These are phyloP conservation scores for Closterium sp. DNA, from an alignment of 139 green algal species.

Conservation along the genomic window DNA sequence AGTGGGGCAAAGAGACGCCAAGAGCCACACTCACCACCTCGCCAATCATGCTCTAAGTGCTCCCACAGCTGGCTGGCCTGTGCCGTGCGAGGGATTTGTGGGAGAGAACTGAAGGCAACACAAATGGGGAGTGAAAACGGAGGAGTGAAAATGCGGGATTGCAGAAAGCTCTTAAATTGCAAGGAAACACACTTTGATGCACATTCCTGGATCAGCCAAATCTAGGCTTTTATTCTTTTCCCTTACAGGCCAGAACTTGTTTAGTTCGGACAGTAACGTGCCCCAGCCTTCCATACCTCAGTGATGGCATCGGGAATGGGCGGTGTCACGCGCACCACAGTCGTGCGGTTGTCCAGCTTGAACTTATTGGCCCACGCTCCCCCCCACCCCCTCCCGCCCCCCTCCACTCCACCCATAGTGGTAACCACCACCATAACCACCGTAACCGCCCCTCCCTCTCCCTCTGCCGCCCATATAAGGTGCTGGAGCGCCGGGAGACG, in stretches of 20 bases:
- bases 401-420: not conserved
- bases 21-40: no score
- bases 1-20: no score
- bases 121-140: no score
- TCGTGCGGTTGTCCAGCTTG: constrained; percentile 47
- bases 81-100: no score
- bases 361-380: not conserved
- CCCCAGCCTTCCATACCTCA: constrained; percentile 3
- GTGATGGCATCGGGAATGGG: constrained; percentile 7
- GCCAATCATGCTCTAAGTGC: no score
- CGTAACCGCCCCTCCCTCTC: not conserved
- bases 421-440: not conserved
- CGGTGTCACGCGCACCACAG: constrained; percentile 23
- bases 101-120: no score
- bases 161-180: not conserved
- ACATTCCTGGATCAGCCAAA: no score
- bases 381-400: not conserved
- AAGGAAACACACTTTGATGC: no score
- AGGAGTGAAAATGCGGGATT: no score
- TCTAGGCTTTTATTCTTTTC: not conserved
- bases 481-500: not conserved
- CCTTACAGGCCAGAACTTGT: not conserved
- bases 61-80: no score
- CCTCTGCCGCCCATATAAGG: not conserved
- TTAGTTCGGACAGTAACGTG: not conserved